These are phyloP conservation scores for Exophiala sp. DNA, from an alignment of 2,329 filamentous ascomycete species.

Conservation along the genomic window DNA sequence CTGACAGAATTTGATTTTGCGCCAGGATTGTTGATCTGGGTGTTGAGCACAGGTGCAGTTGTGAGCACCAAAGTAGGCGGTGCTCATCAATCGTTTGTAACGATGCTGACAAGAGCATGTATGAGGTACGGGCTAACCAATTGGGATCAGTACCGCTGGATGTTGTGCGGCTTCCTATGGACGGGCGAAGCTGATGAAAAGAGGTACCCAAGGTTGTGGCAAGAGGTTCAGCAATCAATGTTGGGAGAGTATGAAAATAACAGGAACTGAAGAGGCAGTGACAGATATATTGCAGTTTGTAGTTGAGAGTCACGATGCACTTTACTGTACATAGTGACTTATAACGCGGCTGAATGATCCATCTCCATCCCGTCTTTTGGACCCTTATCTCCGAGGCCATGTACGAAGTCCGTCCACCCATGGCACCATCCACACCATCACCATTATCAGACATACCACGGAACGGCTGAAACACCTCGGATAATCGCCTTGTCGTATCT, in stretches of 20 bases:
- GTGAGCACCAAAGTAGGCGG: neutral
- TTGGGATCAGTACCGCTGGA: slow-evolving; percentile 5
- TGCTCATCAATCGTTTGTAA: slow-evolving; percentile 3
- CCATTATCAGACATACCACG: no score
- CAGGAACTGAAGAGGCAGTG: no score
- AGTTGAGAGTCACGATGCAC: no score
- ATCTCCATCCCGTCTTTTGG: neutral
- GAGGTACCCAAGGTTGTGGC: slow-evolving; percentile 12
- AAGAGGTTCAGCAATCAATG: neutral
- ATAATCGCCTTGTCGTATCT: no score
- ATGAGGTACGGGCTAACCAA: slow-evolving; percentile 5
- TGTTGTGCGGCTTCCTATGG: slow-evolving; percentile 14
- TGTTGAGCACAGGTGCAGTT: slow-evolving; percentile 10
- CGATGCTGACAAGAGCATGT: slow-evolving; percentile 13
- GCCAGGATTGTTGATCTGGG: slow-evolving; percentile 13
- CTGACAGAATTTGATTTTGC: slow-evolving; percentile 15
- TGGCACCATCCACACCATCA: no score
- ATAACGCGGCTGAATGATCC: no score
- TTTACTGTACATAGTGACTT: no score
- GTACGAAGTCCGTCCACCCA: no score
- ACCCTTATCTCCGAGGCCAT: no score
- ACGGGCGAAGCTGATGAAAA: slow-evolving; percentile 13
- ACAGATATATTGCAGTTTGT: neutral
- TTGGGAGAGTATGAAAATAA: neutral
- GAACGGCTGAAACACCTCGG: no score